Base-by-base conservation (phyloP, 2,329 filamentous ascomycete species). In the Thielaviopsis ethacetica region DNA sequence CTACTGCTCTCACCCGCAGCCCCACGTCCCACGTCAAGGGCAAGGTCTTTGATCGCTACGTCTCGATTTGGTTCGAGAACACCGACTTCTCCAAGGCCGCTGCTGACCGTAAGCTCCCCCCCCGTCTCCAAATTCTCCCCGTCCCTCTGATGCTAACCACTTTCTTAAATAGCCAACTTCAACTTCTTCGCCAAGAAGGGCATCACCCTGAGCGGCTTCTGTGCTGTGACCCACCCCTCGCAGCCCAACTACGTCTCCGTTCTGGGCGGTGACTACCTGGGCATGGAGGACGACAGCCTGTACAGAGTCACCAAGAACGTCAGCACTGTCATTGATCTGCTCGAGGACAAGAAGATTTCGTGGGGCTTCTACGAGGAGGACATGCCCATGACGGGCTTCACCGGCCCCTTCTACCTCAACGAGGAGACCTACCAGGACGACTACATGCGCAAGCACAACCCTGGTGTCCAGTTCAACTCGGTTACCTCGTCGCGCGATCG, bases 381-480 rank as follows among this genome's bases (percentile, higher is more conserved):
- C 66, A 77, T 85, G 76, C 88, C 88, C 1, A 89, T 82, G 70
- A 75, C 80, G 1, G 88, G 88, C 13, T 91, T 81, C 70, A 77
- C 87, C 68, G 86, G 86, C 24, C 69, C 70, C 41, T 73, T 71
- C 0, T 88, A 74, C 68, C 75, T 80, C 59, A 88, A 89, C 70
- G 81, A 81, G 63, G 62, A 80, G 64, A 86, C 78, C 2, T 78
- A 79, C 30, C 76, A 78, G 54, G 86, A 90, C 65, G 81, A 85
- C 71, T 93, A 93, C 67, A 86, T 91, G 7, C 83, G 88, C 67
- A 91, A 93, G 72, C 88, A 93, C 73, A 89, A 91, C 70, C 74
- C 79, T 54, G 71, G 76, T 17, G 72, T 91, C 59, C 73, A 85
- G 58, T 88, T 81, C 70, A 78, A 89, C 67, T 80, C 78, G 41